Base-by-base conservation (phyloP, 306 rosid species). In the Astragalus membranaceus region DNA sequence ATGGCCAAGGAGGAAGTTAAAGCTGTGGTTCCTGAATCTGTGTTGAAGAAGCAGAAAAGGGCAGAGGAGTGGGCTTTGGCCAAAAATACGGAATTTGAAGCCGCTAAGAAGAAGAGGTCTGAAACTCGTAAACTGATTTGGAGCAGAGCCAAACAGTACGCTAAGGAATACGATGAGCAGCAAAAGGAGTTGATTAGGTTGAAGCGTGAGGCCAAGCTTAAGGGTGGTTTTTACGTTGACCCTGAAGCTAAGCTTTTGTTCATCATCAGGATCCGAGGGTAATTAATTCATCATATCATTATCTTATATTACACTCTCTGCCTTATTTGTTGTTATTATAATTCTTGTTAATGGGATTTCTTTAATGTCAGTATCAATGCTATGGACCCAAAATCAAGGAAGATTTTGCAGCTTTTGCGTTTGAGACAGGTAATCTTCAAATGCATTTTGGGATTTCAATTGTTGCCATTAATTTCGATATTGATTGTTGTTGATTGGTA, bases 191-290 rank as follows among this genome's bases (percentile, higher is more conserved):
- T 91, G 67, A 81, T 91, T 65, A 69, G 69, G 9, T 75, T 91
- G 81, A 91, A 91, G 82, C 91, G 95, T 33, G 95, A 91, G 65
- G 97, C 96, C 1, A 91, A 83, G 72, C 84, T 91, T n/a, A 88
- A 83, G 79, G 97, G 91, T 26, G 92, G 97, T 17, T 91, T 91
- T 73, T 85, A 88, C 70, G 97, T 91, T 2, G 64, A 83, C 10
- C 92, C 97, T 0, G 92, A 88, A 72, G 92, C 91, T 68, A 91
- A 86, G 79, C 89, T 91, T 9, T 66, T 87, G 84, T 91, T 88
- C 83, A 88, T 91, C 16, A 53, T 85, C 75, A 79, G 96, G 74
- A 91, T 88, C 75, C 90, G 92, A 14, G 96, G 95, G 97, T 88
- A 82, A 65, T 47, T 77, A 2, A 11, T 26, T 26, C 3, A 26